phyloP scores from a whole-genome alignment of 2,329 filamentous ascomycete genomes.

The Scedosporium minutisporum region DNA sequence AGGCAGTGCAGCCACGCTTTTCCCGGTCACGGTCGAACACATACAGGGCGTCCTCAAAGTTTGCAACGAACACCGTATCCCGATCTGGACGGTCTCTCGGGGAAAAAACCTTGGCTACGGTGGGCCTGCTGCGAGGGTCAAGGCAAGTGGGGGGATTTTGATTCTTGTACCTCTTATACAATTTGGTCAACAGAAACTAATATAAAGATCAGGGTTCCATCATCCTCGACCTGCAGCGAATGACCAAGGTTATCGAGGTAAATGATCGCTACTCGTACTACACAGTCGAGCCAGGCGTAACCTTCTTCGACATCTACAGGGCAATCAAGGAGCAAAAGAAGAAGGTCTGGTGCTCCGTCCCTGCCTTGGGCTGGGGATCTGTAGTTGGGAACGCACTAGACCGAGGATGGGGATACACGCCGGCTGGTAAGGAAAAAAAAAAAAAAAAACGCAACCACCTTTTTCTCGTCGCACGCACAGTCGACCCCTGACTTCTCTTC shows the following conservation, averaged over 20 bases:
- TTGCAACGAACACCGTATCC: conserved; percentile 24
- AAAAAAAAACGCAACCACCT: no score
- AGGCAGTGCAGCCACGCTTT: conserved; percentile 11
- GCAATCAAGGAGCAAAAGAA: conserved; percentile 26
- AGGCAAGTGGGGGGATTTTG: not conserved
- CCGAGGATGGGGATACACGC: conserved; percentile 35
- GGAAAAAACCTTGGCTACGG: conserved; percentile 33
- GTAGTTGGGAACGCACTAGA: conserved; percentile 36
- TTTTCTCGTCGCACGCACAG: not conserved
- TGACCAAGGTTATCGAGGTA: conserved; percentile 43
- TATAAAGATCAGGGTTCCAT: conserved; percentile 23
- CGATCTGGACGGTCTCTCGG: conserved; percentile 27
- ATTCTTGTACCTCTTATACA: no score
- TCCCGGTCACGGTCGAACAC: conserved; percentile 27
- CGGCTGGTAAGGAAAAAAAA: conserved; percentile 12
- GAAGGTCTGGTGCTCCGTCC: conserved; percentile 32
- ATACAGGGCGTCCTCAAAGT: conserved; percentile 11
- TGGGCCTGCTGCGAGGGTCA: conserved; percentile 30
- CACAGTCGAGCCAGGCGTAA: conserved; percentile 46
- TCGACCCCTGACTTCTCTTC: not conserved
- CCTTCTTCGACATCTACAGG: conserved; percentile 39
- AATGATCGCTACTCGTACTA: conserved; percentile 37
- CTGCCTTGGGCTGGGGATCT: conserved; percentile 30
- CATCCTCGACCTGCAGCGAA: conserved; percentile 31
- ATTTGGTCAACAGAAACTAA: not conserved